Evolutionary conservation across 2,329 filamentous ascomycete genomes (phyloP), one percentile per base, ranked within the genome.

Genomic region (Cladosporium austrohemisphaericum): DNA sequence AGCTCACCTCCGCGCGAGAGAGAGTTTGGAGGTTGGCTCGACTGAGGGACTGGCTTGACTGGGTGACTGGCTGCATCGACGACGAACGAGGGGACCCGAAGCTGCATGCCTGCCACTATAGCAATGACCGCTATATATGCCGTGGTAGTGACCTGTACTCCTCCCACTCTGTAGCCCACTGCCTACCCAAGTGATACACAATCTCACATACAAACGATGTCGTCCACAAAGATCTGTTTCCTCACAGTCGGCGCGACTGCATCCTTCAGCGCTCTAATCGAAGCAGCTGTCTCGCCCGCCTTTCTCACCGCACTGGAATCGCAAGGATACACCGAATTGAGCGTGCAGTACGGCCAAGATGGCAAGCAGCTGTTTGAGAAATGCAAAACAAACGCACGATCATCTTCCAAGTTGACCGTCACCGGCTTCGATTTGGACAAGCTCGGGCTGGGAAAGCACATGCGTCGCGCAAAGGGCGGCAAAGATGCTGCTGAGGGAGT

Each of bases 181-280:
- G n/a, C n/a, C n/a, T n/a, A n/a, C n/a, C n/a, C n/a, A n/a, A n/a
- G n/a, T n/a, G n/a, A n/a, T n/a, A n/a, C n/a, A n/a, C 29, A 13
- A 57, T 52, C 28, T 14, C 44, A 10, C 43, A 33, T 9, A 14
- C 14, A 28, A n/a, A 9, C 35, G 25, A 37, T 49, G 18, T 18
- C 50, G 35, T 9, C 52, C 38, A 13, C 60, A 25, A 75, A 73
- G 55, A 72, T 72, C 46, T 93, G 88, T 65, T 87, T 98, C 57
- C 85, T 96, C 49, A 97, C 93, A 0, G 86, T 95, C 23, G 93
- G 93, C 50, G 92, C 93, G 5, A 98, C 92, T 0, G 90, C 91
- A 13, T 80, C 85, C 16, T 98, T 98, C 69, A 75, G 78, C 45
- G 68, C 76, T 5, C 79, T 98, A 2, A 78, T 95, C 49, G 70